Evolutionary conservation across 768 basidiomycete species (phyloP), one percentile per base, ranked within the genome.

Genomic region (Panaeolus papilionaceus): DNA sequence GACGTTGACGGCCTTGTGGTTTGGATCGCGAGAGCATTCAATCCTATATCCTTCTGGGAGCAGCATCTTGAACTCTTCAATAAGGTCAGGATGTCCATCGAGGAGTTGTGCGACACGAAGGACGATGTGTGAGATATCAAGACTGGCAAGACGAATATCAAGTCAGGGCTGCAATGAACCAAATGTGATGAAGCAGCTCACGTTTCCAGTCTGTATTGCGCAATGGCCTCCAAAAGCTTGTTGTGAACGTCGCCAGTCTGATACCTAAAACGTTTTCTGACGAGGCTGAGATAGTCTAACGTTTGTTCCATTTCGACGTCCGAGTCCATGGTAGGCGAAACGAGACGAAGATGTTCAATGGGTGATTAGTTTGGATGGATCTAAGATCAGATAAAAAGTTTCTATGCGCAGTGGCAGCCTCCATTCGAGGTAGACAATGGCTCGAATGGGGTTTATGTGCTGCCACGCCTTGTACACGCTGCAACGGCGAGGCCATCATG

Each of bases 251-350:
- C 54, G 54, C 54, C 54, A 16, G 54, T 58, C 33, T 58, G 54
- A 58, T 58, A 58, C 54, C 54, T 58, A 12, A 58, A 58, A 16
- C 54, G 54, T 16, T 58, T 58, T 37, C 54, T 58, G 28, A 58
- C 54, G 54, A 58, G 54, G 54, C 28, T 58, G 54, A 58, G 54
- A 58, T 58, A 58, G 54, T 58, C 54, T 58, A 58, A 58, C 37
- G 54, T 58, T 58, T 58, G 54, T 58, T 58, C 54, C 54, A 58
- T 33, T 58, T 58, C 54, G 26, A 33, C 33, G 54, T 58, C 54
- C 54, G 54, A 58, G 54, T 58, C 54, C 54, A 58, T 58, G 54
- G 54, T 58, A n/a, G 54, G 54, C 54, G 54, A 58, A 33, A 58
- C 54, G 54, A 58, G 11, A 58, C 54, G 54, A 58, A 58, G 54